A percentile compares a stretch with the other conserved stretches of the same genome.
Conservation (phyloP, 2,329 filamentous ascomycete genomes). For the Didymella lethalis region DNA sequence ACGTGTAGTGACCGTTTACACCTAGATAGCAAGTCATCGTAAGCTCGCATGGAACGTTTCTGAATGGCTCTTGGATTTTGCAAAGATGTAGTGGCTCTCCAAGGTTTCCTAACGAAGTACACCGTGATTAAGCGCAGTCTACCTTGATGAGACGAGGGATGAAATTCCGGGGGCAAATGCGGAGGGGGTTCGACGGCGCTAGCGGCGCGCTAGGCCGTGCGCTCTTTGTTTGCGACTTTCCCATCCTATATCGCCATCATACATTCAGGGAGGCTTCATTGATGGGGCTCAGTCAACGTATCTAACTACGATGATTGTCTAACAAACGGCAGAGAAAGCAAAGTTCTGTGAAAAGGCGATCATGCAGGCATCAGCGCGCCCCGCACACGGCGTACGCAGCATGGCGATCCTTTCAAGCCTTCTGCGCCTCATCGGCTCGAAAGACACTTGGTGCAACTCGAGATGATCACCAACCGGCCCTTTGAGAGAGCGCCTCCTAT, state of each 20-base stretch:
- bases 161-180: background rate
- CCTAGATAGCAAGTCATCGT: background rate
- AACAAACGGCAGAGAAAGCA: background rate
- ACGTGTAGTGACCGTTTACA: background rate
- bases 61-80: background rate
- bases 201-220: background rate
- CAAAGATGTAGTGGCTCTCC: background rate
- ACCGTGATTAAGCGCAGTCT: background rate
- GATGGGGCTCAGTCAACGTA: background rate
- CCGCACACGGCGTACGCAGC: background rate
- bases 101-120: background rate
- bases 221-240: background rate
- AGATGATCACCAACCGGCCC: background rate
- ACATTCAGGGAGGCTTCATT: background rate
- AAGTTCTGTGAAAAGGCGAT: background rate
- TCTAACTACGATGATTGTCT: background rate
- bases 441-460: background rate
- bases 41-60: background rate
- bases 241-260: background rate
- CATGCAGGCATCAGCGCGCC: background rate
- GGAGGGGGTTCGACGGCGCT: background rate
- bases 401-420: background rate
- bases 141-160: background rate
- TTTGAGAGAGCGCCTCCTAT: background rate
- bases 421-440: background rate